Evolutionary conservation across 2,329 filamentous ascomycete species (phyloP).

Genomic region (Cladosporium oxysporum): DNA sequence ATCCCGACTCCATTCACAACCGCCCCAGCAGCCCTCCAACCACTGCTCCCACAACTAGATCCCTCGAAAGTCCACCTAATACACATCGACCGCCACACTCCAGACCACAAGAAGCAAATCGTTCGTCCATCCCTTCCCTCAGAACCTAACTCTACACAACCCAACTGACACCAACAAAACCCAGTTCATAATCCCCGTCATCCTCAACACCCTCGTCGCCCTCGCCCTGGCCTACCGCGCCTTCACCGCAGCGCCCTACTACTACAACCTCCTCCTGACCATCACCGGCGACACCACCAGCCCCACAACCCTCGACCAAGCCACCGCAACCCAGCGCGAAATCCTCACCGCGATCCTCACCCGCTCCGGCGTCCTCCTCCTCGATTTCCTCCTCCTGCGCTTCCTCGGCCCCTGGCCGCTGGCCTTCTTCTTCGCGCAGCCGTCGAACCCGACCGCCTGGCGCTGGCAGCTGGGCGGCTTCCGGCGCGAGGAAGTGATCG

Average conservation of each 20-base stretch:
- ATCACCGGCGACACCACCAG: constrained; percentile 64
- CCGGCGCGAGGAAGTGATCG: constrained; percentile 75
- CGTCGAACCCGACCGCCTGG: constrained; percentile 70
- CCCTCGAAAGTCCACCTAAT: constrained; percentile 76
- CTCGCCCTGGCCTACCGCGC: constrained; percentile 67
- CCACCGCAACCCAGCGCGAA: constrained; percentile 57
- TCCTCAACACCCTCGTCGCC: constrained; percentile 71
- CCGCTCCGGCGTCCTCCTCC: constrained; percentile 65
- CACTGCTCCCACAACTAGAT: constrained; percentile 68
- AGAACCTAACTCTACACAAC: no score
- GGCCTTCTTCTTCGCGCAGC: constrained; percentile 59
- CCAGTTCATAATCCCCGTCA: constrained; percentile 70
- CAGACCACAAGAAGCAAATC: constrained; percentile 75
- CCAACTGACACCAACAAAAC: background rate
- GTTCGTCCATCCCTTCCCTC: no score
- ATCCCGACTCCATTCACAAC: constrained; percentile 63
- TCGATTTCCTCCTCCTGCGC: constrained; percentile 65
- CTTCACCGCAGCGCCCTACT: constrained; percentile 70
- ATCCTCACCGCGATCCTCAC: constrained; percentile 59
- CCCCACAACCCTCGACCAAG: constrained; percentile 64
- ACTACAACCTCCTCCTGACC: constrained; percentile 66
- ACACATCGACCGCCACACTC: constrained; percentile 74
- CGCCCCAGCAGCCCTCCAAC: constrained; percentile 62
- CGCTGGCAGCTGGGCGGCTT: constrained; percentile 76
- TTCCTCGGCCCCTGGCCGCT: constrained; percentile 50